phyloP scores from a whole-genome alignment of 2,329 filamentous ascomycete genomes.

The Trichothecium sympodiale region DNA sequence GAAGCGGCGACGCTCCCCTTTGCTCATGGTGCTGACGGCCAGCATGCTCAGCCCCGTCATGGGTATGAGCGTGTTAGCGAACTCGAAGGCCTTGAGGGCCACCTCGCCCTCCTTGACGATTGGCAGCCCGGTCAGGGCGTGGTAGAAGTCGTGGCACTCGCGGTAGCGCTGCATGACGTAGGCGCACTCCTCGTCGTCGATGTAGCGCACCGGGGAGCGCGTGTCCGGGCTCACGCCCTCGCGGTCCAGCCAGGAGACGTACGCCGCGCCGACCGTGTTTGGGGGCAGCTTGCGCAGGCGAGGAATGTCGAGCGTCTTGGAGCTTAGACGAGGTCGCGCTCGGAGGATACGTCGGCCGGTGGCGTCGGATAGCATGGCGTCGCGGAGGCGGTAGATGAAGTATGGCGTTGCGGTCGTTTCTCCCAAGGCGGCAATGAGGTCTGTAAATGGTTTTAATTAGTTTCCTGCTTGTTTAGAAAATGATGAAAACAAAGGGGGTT shows the following conservation, averaged over 20 bases:
- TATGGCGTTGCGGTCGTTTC: constrained; percentile 91
- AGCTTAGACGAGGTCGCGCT: constrained; percentile 80
- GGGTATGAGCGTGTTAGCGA: constrained; percentile 82
- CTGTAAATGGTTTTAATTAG: too few species aligned
- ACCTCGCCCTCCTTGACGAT: constrained; percentile 92
- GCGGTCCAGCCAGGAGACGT: constrained; percentile 83
- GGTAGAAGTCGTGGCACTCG: constrained; percentile 96
- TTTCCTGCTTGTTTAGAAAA: not conserved
- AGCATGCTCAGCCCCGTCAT: constrained; percentile 88
- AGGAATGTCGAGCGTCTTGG: constrained; percentile 53
- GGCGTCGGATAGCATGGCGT: constrained; percentile 76
- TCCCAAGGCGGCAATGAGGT: constrained; percentile 88
- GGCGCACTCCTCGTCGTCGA: constrained; percentile 89
- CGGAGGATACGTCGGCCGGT: constrained; percentile 87
- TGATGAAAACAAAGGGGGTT: not conserved
- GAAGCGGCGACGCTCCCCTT: constrained; percentile 67
- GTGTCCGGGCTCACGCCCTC: constrained; percentile 93
- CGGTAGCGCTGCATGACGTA: constrained; percentile 98
- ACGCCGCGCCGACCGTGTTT: constrained; percentile 69
- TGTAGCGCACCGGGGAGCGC: constrained; percentile 69
- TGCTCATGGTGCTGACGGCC: constrained; percentile 77
- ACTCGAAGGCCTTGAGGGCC: constrained; percentile 96
- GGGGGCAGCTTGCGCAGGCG: constrained; percentile 61
- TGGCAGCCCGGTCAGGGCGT: constrained; percentile 83
- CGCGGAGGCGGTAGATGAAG: constrained; percentile 84